Base-by-base conservation (phyloP, 2,329 filamentous ascomycete genomes). In the Raffaelea ambrosiae region DNA sequence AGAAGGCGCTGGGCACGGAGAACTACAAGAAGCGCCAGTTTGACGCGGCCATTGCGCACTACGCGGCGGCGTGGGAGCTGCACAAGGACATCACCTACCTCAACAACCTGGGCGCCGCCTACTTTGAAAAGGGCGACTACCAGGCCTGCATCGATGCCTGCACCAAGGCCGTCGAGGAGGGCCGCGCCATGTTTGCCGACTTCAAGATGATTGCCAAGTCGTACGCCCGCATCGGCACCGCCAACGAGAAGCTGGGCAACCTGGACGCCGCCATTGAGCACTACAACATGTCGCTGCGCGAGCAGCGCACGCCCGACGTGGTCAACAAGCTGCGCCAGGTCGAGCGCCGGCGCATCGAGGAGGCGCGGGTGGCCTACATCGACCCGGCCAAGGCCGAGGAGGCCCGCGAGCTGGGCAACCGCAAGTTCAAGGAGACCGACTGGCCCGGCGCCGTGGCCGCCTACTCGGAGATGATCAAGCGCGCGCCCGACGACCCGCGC, bases 21-120 rank as follows among this genome's bases (percentile, higher is more conserved):
- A 84, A 84, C 66, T 98, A 98, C 77, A 98, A 98, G 83, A 97
- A 97, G 79, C 84, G 88, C 57, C 83, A 96, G 63, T 96, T 98
- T 57, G 93, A 97, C 59, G 82, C 86, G 61, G 93, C 93, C 44
- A 96, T 98, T 59, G 81, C 83, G 62, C 88, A 98, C 72, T 98
- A 98, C 74, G 79, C 67, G 64, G 94, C 95, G 66, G 93, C 93
- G 0, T 98, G 93, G 93, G 90, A 95, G 51, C 68, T 86, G 36
- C 76, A 88, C 79, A 93, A 96, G 75, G 93, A 98, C 61, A 95
- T 98, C 61, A 93, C 91, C 16, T 98, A 98, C 69, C 77, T 97
- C 51, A 98, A 94, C 73, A 98, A 98, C 69, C 77, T 95, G 29
- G 88, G 89, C 51, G 93, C 93, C 3, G 93, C 91, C 51, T 81